phyloP scores from a whole-genome alignment of 2,329 filamentous ascomycete genomes.

The Plectosphaerella cucumerina region DNA sequence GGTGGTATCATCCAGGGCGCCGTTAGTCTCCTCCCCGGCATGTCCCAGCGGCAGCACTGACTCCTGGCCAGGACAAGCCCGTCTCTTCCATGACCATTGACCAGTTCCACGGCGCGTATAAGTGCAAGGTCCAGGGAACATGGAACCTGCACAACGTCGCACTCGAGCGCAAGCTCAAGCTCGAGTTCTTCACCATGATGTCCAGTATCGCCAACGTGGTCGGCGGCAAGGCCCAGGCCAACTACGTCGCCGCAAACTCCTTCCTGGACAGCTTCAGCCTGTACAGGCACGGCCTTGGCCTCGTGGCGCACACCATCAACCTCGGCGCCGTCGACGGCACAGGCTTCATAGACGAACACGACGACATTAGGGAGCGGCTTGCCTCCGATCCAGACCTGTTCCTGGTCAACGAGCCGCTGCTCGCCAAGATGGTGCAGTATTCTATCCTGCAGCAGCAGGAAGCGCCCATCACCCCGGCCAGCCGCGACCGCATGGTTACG shows the following conservation, averaged over 20 bases:
- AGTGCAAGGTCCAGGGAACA: conserved; percentile 30
- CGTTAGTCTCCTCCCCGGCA: not conserved
- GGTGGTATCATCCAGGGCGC: conserved; percentile 23
- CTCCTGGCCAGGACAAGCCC: conserved; percentile 13
- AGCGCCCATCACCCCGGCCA: conserved; percentile 12
- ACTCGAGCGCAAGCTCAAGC: conserved; percentile 13
- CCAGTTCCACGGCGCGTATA: conserved; percentile 22
- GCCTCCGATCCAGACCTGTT: conserved; percentile 8
- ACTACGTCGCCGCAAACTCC: conserved; percentile 30
- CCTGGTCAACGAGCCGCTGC: conserved; percentile 16
- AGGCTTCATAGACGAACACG: conserved; percentile 15
- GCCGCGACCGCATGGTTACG: conserved; percentile 2
- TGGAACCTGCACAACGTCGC: conserved; percentile 31
- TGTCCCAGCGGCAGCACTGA: not conserved
- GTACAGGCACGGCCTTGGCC: conserved; percentile 21
- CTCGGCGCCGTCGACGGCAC: conserved; percentile 24
- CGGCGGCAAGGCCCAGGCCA: conserved; percentile 22
- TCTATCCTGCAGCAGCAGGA: not conserved
- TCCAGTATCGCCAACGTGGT: conserved; percentile 23
- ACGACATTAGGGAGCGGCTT: conserved; percentile 11
- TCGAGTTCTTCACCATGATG: conserved; percentile 32
- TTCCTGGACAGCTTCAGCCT: conserved; percentile 27
- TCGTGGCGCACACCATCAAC: conserved; percentile 28
- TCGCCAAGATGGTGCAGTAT: conserved; percentile 11
- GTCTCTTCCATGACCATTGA: conserved; percentile 23